Evolutionary conservation across 2,329 filamentous ascomycete species (phyloP), one percentile per base, ranked within the genome.

Genomic region (Aureobasidium sp.): DNA sequence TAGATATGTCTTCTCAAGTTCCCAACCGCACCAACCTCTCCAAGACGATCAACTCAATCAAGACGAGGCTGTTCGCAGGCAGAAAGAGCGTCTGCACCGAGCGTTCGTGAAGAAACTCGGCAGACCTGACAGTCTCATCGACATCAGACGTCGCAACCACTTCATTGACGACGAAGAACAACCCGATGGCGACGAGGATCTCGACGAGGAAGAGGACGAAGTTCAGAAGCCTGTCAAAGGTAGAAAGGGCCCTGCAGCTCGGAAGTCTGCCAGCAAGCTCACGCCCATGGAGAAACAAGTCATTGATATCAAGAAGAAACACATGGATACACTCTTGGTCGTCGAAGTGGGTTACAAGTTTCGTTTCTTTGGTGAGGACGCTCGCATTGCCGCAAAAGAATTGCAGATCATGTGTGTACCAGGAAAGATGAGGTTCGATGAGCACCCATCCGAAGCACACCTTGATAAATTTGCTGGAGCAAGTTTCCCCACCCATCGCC

Each of bases 331-430:
- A 0, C 70, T 99, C 22, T 81, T 99, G 60, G 89, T 97, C 14
- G 87, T 97, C 58, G 93, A 99, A 73, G 94, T 97, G 9, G 94
- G 94, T 56, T 99, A 99, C 78, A 99, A 99, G 73, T 99, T 96
- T 76, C 87, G 89, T 37, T 96, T 99, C 78, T 96, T 96, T 71
- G 94, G 94, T 12, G 93, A 97, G 70, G 94, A 99, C 77, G 94
- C 94, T 9, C 84, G 91, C 59, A 84, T 86, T 60, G 94, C 93
- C 5, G 90, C 92, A 14, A 96, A 93, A 73, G 91, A 93, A 72
- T 80, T 99, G 53, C 89, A 91, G 64, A 97, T 99, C 67, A 89
- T 99, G 42, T 99, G 94, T 73, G 97, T 99, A 68, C 93, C 94
- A 0, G 94, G 94, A 39, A 97, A 97, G 71, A 86, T 93, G 74